Evolutionary conservation across 352 stramenopile species (phyloP).

Genomic region (Aphanomyces invadans): DNA sequence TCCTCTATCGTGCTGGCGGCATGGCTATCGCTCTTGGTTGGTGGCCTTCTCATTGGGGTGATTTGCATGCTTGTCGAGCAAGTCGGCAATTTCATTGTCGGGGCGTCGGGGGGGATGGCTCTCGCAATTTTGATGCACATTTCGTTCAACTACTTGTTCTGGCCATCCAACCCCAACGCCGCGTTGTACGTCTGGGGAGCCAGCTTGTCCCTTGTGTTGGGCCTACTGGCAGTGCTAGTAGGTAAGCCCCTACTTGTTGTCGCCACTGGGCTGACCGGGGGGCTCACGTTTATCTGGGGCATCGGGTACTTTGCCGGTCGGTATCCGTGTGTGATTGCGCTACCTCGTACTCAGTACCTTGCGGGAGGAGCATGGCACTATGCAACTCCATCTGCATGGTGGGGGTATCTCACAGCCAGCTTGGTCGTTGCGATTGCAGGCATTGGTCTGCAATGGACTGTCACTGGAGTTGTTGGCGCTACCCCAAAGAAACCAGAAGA

Average conservation of each 20-base stretch:
- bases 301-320: conserved; percentile 55
- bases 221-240: conserved; percentile 30
- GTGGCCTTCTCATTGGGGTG: conserved; percentile 31
- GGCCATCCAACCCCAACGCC: conserved; percentile 34
- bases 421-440: conserved; percentile 43
- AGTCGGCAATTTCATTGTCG: conserved; percentile 38
- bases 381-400: conserved; percentile 49
- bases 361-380: conserved; percentile 33
- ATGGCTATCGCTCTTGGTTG: conserved; percentile 40
- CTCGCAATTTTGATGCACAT: conserved; percentile 41
- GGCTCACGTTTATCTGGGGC: conserved; percentile 41
- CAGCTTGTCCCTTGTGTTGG: conserved; percentile 33
- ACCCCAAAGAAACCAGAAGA: conserved; percentile 23
- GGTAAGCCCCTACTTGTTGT: conserved; percentile 41
- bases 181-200: conserved; percentile 40
- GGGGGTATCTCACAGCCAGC: conserved; percentile 50
- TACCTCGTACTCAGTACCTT: conserved; percentile 35
- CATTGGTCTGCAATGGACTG: conserved; percentile 39
- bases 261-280: conserved; percentile 41
- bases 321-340: conserved; percentile 46
- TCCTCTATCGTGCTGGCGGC: conserved; percentile 36
- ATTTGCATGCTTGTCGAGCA: conserved; percentile 36
- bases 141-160: conserved; percentile 33
- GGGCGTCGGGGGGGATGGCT: conserved; percentile 31
- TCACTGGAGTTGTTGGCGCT: conserved; percentile 32